Evolutionary conservation across 2,329 filamentous ascomycete species (phyloP).

Genomic region (Penicillium sp.): DNA sequence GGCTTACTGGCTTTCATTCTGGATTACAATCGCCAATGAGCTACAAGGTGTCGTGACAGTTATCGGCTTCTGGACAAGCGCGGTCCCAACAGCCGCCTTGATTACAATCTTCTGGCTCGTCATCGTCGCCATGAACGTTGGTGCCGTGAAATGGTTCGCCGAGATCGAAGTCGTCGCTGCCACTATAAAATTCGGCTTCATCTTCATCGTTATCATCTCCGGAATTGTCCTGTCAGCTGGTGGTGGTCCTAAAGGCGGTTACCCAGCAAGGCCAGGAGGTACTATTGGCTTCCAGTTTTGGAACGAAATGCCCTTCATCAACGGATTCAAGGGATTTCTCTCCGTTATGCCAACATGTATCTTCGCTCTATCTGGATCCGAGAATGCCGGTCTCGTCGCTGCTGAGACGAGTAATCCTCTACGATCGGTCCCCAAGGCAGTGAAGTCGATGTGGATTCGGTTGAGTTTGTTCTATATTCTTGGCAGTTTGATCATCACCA

Average conservation of each 20-base stretch:
- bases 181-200: slow-evolving; percentile 51
- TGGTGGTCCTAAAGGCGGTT: slow-evolving; percentile 38
- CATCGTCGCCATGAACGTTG: slow-evolving; percentile 46
- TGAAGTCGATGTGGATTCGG: slow-evolving; percentile 49
- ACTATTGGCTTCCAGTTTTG: slow-evolving; percentile 39
- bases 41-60: slow-evolving; percentile 44
- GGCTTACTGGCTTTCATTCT: slow-evolving; percentile 50
- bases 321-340: slow-evolving; percentile 28
- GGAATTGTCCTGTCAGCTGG: slow-evolving; percentile 47
- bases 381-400: slow-evolving; percentile 46
- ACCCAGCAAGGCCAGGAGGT: not conserved
- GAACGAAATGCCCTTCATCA: slow-evolving; percentile 43
- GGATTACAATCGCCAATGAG: slow-evolving; percentile 49
- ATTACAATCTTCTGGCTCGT: slow-evolving; percentile 48
- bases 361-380: slow-evolving; percentile 44
- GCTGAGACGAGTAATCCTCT: slow-evolving; percentile 47
- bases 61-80: slow-evolving; percentile 47
- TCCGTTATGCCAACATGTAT: slow-evolving; percentile 40
- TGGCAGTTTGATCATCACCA: slow-evolving; percentile 47
- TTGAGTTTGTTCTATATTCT: slow-evolving; percentile 49
- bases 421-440: slow-evolving; percentile 45
- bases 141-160: slow-evolving; percentile 46
- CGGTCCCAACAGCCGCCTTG: slow-evolving; percentile 46
- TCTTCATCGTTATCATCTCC: slow-evolving; percentile 50
- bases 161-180: slow-evolving; percentile 49